Conservation (phyloP, 2,329 filamentous ascomycete genomes). For the Neoarthrinium moseri region DNA sequence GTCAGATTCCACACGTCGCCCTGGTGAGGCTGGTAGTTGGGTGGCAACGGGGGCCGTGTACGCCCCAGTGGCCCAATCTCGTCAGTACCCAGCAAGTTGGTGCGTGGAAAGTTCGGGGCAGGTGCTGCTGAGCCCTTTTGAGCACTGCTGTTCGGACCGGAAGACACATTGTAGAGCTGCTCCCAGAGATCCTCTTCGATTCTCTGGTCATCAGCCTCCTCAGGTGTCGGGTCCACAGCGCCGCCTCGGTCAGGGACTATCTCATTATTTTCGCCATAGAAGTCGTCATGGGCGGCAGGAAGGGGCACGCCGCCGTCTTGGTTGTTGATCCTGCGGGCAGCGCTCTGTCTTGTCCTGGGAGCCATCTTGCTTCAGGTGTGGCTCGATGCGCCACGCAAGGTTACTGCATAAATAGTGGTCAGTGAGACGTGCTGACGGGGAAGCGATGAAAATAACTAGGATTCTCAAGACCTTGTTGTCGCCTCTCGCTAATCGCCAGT, state of each 20-base stretch:
- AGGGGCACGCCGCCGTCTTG: conserved; percentile 14
- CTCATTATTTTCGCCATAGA: conserved; percentile 28
- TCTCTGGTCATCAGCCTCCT: conserved; percentile 19
- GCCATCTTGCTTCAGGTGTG: neutral
- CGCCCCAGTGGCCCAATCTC: neutral
- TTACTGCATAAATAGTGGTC: too few relatives aligned
- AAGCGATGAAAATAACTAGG: too few relatives aligned
- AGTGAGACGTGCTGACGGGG: neutral
- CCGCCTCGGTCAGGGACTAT: conserved; percentile 8
- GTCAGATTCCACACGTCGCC: conserved; percentile 1
- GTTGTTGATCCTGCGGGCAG: neutral
- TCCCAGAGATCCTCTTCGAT: too few relatives aligned
- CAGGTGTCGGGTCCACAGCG: conserved; percentile 14
- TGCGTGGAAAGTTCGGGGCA: neutral
- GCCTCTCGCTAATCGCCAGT: too few relatives aligned
- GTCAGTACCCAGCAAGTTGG: neutral
- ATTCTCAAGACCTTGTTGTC: too few relatives aligned
- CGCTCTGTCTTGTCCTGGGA: neutral
- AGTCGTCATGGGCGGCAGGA: conserved; percentile 25
- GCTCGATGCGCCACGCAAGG: neutral
- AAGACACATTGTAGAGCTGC: conserved; percentile 7
- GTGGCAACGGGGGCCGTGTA: neutral
- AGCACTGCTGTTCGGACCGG: conserved; percentile 20
- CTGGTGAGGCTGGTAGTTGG: neutral
- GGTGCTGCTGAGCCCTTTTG: too few relatives aligned